A percentile compares a stretch with the other conserved stretches of the same genome.
These are phyloP conservation scores for Talaromyces sp. DNA, from an alignment of 2,329 filamentous ascomycete genomes.

Conservation along the genomic window DNA sequence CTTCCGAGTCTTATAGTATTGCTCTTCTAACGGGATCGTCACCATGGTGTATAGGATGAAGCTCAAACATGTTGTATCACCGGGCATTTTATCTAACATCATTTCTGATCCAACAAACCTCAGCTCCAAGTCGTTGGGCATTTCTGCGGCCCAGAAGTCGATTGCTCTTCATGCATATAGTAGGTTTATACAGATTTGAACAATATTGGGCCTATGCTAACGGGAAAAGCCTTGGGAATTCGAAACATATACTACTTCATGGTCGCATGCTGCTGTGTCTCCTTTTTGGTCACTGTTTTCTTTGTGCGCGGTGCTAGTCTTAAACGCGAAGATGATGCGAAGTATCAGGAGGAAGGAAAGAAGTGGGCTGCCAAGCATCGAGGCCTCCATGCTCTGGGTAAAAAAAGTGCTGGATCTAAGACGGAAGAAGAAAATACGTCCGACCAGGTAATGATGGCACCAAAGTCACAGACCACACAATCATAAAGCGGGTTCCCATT, in stretches of 20 bases:
- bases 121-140: neutral
- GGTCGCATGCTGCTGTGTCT: conserved; percentile 4
- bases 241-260: conserved; percentile 9
- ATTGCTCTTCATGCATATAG: conserved; percentile 4
- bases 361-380: conserved; percentile 5
- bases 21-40: too few species aligned
- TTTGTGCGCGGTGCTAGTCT: conserved; percentile 5
- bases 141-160: neutral
- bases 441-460: neutral
- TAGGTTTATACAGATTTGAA: neutral
- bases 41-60: neutral
- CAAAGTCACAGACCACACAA: neutral
- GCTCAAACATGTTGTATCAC: neutral
- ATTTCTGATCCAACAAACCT: conserved; percentile 4
- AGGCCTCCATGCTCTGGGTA: conserved; percentile 1
- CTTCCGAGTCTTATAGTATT: neutral
- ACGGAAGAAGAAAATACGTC: neutral
- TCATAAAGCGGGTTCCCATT: too few species aligned
- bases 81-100: neutral
- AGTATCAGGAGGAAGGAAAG: conserved; percentile 4
- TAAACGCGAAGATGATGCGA: conserved; percentile 5
- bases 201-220: neutral
- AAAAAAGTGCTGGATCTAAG: neutral
- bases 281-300: conserved; percentile 1
- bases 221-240: neutral